Base-by-base conservation (phyloP, 2,329 filamentous ascomycete species). In the Sporothrix brunneoviolacea region DNA sequence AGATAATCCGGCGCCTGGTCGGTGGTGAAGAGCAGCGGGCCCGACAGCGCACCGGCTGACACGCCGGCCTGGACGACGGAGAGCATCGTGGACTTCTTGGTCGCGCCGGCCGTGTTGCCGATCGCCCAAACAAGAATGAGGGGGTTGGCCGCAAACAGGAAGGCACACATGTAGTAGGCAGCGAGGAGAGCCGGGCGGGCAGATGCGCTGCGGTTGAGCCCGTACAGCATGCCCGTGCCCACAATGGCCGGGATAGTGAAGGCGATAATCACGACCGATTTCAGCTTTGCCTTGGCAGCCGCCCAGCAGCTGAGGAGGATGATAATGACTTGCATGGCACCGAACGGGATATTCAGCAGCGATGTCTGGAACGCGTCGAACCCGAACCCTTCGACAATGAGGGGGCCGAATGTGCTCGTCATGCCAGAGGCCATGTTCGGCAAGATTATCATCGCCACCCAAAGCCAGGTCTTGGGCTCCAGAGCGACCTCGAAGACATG, bases 121-220 rank as follows among this genome's bases (percentile, higher is more conserved):
- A 86, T 74, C 51, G 86, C 81, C 83, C 83, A 88, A 0, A 79
- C 75, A 0, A 86, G 77, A 22, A 84, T 76, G 9, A 87, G 68
- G 0, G 82, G 82, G 57, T 83, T 84, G 1, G 76, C 79, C 1
- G 80, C 80, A 54, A 81, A 86, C 8, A 86, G 67, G 62, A n/a
- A n/a, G n/a, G n/a, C n/a, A n/a, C n/a, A n/a, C n/a, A n/a, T n/a
- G n/a, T n/a, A n/a, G n/a, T n/a, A 85, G 86, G 0, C 81, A 0
- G 70, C 74, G 3, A 86, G 68, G 2, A 84, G 60, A 0, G 70
- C 65, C 0, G 72, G 69, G 18, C 39, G 71, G 68, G n/a, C 72
- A 1, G 66, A 62, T 0, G 64, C 59, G 1, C 60, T 60, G 28
- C 73, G 68, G 24, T 74, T 69, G 0, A 83, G 64, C 1, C 72